A percentile compares a stretch with the other conserved stretches of the same genome.
Evolutionary conservation across 106 monocot genomes (phyloP).

Genomic region (Apostasia ramifera): DNA sequence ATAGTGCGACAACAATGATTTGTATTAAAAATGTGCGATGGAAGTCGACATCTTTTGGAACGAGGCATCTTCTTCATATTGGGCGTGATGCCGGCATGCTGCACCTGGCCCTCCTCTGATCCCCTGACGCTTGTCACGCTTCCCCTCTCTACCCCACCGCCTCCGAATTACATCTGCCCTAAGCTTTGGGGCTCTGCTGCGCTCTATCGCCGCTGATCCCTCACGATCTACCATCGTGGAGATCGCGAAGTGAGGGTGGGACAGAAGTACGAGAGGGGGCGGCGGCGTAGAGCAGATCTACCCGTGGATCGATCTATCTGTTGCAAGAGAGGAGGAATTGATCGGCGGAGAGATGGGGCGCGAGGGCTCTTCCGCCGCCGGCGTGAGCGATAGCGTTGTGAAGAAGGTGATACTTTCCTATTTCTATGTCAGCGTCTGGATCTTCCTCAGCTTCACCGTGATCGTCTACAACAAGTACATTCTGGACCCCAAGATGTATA

Average conservation of each 20-base stretch:
- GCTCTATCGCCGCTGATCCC: background rate
- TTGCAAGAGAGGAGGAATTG: background rate
- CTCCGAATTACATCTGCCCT: background rate
- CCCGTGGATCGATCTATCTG: background rate
- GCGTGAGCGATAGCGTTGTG: constrained; percentile 16
- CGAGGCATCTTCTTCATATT: too few relatives aligned
- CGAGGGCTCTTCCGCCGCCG: constrained; percentile 1
- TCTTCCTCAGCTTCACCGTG: constrained; percentile 35
- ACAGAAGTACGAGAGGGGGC: too few relatives aligned
- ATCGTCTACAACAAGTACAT: constrained; percentile 59
- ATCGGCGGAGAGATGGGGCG: background rate
- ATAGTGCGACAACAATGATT: too few relatives aligned
- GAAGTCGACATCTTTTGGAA: too few relatives aligned
- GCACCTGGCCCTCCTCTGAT: background rate
- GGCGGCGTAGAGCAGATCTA: background rate
- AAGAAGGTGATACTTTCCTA: constrained; percentile 37
- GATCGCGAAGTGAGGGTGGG: too few relatives aligned
- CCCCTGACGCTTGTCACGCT: background rate
- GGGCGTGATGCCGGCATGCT: too few relatives aligned
- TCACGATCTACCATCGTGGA: background rate
- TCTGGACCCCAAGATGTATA: constrained; percentile 45
- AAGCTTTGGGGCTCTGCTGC: background rate
- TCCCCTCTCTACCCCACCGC: background rate
- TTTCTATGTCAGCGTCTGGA: constrained; percentile 33
- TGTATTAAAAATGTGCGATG: too few relatives aligned